A percentile compares a stretch with the other conserved stretches of the same genome.
These are phyloP conservation scores for Serendipita sp. DNA, from an alignment of 768 basidiomycete genomes.

Conservation along the genomic window DNA sequence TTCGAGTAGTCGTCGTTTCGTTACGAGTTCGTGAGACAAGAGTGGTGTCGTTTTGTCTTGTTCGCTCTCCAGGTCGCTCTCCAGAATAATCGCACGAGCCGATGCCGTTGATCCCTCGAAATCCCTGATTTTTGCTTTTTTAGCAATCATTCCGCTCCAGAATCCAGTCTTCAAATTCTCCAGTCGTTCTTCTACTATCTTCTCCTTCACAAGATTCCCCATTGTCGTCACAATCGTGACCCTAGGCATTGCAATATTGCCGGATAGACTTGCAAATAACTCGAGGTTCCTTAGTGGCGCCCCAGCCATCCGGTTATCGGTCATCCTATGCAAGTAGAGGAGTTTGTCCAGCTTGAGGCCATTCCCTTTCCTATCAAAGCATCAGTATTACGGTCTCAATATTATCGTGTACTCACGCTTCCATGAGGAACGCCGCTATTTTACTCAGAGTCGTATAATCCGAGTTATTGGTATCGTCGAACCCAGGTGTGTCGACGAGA, in stretches of 20 bases:
- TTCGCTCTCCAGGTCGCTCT: no score
- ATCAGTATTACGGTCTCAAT: no score
- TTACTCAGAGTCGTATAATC: conserved; percentile 15
- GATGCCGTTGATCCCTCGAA: not conserved
- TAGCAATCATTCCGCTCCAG: not conserved
- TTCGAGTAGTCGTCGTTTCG: not conserved
- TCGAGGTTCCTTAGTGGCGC: not conserved
- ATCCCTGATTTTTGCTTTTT: not conserved
- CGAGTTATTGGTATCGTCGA: conserved; percentile 15
- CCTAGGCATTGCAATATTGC: not conserved
- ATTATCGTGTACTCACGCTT: conserved; percentile 7
- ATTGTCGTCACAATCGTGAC: not conserved
- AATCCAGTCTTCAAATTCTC: not conserved
- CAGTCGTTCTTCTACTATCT: not conserved
- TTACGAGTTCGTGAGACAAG: not conserved
- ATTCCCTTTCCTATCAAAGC: not conserved
- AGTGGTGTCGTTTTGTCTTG: not conserved
- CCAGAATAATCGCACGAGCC: not conserved
- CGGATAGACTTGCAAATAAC: not conserved
- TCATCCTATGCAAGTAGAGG: not conserved
- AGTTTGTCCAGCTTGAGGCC: not conserved
- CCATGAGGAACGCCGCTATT: conserved; percentile 8
- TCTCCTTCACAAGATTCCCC: not conserved
- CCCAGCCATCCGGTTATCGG: conserved; percentile 2
- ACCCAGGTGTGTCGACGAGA: conserved; percentile 17